Conservation (phyloP, 2,329 filamentous ascomycete species). For the Scedosporium aurantiacum region DNA sequence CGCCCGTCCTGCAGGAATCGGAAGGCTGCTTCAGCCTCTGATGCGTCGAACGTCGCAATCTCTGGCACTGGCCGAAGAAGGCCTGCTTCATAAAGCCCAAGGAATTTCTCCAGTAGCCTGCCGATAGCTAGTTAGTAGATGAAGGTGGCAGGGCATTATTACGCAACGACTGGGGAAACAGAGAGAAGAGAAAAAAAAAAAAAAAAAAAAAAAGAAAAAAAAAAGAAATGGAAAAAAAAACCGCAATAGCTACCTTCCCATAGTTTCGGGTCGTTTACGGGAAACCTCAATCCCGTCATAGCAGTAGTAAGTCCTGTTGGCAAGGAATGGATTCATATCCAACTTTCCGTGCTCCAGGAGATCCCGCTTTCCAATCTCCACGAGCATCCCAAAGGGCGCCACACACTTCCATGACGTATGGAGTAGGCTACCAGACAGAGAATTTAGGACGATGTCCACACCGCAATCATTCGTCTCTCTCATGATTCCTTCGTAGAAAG, state of each 20-base stretch:
- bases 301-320: conserved; percentile 27
- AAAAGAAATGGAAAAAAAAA: too few species aligned
- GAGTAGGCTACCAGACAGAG: conserved; percentile 29
- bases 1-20: conserved; percentile 7
- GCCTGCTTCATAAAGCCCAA: neutral
- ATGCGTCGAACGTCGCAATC: conserved; percentile 16
- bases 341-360: conserved; percentile 25
- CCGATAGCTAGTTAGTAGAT: neutral
- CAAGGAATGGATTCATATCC: conserved; percentile 32
- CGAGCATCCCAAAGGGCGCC: conserved; percentile 31
- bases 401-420: conserved; percentile 32
- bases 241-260: neutral
- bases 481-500: conserved; percentile 15
- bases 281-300: conserved; percentile 15
- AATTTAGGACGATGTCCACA: conserved; percentile 58
- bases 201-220: too few species aligned
- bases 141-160: too few species aligned
- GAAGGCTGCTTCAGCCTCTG: conserved; percentile 3
- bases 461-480: conserved; percentile 34
- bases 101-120: neutral
- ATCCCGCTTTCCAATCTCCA: conserved; percentile 32
- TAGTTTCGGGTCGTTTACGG: neutral
- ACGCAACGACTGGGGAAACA: too few species aligned
- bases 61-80: conserved; percentile 13
- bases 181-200: neutral